Evolutionary conservation across 2,329 filamentous ascomycete species (phyloP).

Genomic region (Trichoderma citrinoviride): DNA sequence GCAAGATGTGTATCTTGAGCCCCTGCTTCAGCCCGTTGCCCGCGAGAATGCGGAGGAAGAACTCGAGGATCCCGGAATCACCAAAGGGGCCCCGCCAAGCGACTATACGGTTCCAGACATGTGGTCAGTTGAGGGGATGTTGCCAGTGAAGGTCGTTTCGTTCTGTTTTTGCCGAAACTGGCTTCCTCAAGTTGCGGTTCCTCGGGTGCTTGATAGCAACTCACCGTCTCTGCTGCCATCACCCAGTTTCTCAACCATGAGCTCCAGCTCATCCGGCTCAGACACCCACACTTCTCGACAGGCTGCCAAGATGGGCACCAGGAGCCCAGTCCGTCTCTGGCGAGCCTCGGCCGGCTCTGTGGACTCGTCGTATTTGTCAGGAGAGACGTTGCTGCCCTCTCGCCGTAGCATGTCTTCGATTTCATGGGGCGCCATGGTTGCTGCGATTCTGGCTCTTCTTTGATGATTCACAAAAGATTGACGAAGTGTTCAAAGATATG

Average conservation of each 20-base stretch:
- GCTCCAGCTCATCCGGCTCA: conserved; percentile 43
- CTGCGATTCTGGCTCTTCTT: neutral
- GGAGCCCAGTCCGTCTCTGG: conserved; percentile 30
- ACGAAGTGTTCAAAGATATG: neutral
- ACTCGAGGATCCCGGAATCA: conserved; percentile 55
- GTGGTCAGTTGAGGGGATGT: neutral
- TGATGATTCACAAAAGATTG: neutral
- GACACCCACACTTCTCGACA: conserved; percentile 43
- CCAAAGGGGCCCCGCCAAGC: conserved; percentile 57
- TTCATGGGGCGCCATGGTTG: conserved; percentile 35
- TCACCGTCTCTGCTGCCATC: conserved; percentile 56
- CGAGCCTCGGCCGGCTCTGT: conserved; percentile 27
- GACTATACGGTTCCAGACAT: conserved; percentile 37
- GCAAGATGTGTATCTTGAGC: conserved; percentile 54
- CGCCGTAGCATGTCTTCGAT: conserved; percentile 38
- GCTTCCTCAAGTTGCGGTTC: neutral
- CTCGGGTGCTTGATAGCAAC: conserved; percentile 26
- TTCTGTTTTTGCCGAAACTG: neutral
- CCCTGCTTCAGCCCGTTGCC: conserved; percentile 39
- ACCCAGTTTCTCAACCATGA: conserved; percentile 51
- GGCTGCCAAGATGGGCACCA: conserved; percentile 40
- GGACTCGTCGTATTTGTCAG: conserved; percentile 31
- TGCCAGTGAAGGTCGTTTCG: neutral
- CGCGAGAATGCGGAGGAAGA: conserved; percentile 51
- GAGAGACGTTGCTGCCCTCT: conserved; percentile 32